Percentiles rank a stretch among this genome's conserved stretches.
Conservation (phyloP, 2,329 filamentous ascomycete genomes). For the Exserohilum rostratum region DNA sequence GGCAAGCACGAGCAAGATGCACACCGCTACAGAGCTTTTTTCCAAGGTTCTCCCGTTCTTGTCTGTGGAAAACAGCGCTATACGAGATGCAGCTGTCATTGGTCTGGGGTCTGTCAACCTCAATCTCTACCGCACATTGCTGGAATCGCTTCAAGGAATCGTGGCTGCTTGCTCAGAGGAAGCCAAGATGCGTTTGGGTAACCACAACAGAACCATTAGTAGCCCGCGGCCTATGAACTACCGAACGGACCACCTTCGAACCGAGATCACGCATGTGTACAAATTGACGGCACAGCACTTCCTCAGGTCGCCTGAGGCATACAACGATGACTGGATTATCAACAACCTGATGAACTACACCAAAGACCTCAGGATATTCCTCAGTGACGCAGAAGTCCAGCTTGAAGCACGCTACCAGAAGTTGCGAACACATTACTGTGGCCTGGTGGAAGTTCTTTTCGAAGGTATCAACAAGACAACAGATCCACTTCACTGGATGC, state of each 20-base stretch:
- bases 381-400: slow-evolving; percentile 94
- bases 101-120: slow-evolving; percentile 94
- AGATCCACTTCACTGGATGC: slow-evolving; percentile 92
- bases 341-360: slow-evolving; percentile 87
- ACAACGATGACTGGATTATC: slow-evolving; percentile 87
- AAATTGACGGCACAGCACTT: slow-evolving; percentile 92
- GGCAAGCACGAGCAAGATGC: slow-evolving; percentile 75
- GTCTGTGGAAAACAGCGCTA: slow-evolving; percentile 76
- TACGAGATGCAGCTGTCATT: slow-evolving; percentile 87
- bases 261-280: slow-evolving; percentile 95
- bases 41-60: slow-evolving; percentile 89
- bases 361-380: slow-evolving; percentile 88
- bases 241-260: slow-evolving; percentile 84
- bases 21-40: slow-evolving; percentile 87
- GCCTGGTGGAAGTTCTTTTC: slow-evolving; percentile 89
- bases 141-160: slow-evolving; percentile 88
- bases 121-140: slow-evolving; percentile 86
- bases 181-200: slow-evolving; percentile 75
- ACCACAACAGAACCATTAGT: slow-evolving; percentile 82
- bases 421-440: slow-evolving; percentile 90
- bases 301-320: slow-evolving; percentile 76
- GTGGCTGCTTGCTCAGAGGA: slow-evolving; percentile 88
- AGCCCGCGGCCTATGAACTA: slow-evolving; percentile 75
- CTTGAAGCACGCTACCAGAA: slow-evolving; percentile 94
- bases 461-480: slow-evolving; percentile 85